Conservation (phyloP, 768 basidiomycete species). For the Mycena galericulata region DNA sequence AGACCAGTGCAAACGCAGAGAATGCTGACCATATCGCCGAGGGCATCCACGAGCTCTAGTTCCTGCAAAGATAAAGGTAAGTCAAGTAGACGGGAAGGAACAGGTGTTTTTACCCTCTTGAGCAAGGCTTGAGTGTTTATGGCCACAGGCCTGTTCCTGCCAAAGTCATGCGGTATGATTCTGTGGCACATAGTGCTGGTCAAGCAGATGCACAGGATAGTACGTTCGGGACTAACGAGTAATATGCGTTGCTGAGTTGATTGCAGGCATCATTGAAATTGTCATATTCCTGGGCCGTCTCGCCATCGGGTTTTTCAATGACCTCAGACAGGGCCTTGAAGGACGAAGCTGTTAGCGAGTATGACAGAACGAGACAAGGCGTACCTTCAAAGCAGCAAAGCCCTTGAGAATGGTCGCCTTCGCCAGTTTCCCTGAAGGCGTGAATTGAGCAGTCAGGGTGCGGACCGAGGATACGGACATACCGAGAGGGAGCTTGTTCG, state of each 20-base stretch:
- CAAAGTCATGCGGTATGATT: slow-evolving; percentile 74
- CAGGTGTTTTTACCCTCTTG: slow-evolving; percentile 50
- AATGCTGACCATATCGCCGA: slow-evolving; percentile 68
- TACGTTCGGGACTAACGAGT: slow-evolving; percentile 57
- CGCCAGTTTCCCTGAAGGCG: slow-evolving; percentile 64
- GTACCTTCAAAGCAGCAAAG: slow-evolving; percentile 68
- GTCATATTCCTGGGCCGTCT: slow-evolving; percentile 51
- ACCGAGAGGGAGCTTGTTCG: slow-evolving; percentile 73
- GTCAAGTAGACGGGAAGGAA: background rate
- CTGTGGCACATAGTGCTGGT: slow-evolving; percentile 43
- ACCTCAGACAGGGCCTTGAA: slow-evolving; percentile 62
- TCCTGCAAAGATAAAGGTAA: slow-evolving; percentile 49
- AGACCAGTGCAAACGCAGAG: background rate
- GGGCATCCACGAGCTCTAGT: slow-evolving; percentile 72
- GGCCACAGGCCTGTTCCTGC: slow-evolving; percentile 57
- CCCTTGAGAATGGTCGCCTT: slow-evolving; percentile 71
- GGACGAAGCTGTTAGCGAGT: slow-evolving; percentile 13
- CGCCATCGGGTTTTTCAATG: slow-evolving; percentile 57
- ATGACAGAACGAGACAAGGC: background rate
- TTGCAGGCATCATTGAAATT: slow-evolving; percentile 55
- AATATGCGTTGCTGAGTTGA: slow-evolving; percentile 63
- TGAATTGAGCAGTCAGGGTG: background rate
- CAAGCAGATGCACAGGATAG: background rate
- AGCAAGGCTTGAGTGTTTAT: slow-evolving; percentile 54
- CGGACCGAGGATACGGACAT: background rate